These are phyloP conservation scores for Blastobotrys proliferans DNA, from an alignment of 1,139 yeast genomes.

Conservation along the genomic window DNA sequence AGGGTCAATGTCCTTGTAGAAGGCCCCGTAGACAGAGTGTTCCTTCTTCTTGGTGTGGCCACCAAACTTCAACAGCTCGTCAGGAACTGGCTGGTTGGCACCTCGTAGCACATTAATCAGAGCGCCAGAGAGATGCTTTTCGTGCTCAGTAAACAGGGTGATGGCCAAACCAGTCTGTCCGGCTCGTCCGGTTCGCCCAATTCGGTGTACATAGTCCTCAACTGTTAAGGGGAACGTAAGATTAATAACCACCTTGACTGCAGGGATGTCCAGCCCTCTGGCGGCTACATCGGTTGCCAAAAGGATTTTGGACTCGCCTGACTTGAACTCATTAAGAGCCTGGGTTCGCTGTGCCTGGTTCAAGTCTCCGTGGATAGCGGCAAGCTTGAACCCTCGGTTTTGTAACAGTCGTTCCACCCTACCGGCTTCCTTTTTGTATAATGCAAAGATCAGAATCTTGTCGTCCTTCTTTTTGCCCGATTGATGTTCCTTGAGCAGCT, in stretches of 20 bases:
- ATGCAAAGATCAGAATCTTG: constrained; percentile 84
- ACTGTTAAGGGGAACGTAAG: constrained; percentile 96
- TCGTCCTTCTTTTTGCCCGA: constrained; percentile 58
- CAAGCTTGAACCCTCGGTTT: constrained; percentile 71
- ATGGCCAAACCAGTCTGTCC: constrained; percentile 94
- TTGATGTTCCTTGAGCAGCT: constrained; percentile 70
- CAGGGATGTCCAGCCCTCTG: constrained; percentile 96
- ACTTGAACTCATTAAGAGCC: constrained; percentile 81
- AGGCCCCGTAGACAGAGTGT: constrained; percentile 95
- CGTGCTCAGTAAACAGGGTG: constrained; percentile 94
- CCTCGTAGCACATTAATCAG: constrained; percentile 86
- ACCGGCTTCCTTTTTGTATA: constrained; percentile 94
- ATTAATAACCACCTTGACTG: constrained; percentile 92
- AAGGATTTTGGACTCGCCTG: constrained; percentile 69
- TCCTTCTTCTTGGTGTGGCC: constrained; percentile 97
- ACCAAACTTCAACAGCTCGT: constrained; percentile 89
- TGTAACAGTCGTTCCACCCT: constrained; percentile 76
- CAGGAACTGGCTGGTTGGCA: constrained; percentile 96
- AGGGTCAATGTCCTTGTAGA: constrained; percentile 87
- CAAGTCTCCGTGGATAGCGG: constrained; percentile 95
- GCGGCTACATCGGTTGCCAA: constrained; percentile 99
- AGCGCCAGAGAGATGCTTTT: constrained; percentile 95
- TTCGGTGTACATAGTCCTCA: constrained; percentile 96
- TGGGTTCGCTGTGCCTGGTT: constrained; percentile 88
- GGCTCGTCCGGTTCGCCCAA: constrained; percentile 98